Percentiles rank a stretch among this genome's conserved stretches.
These are phyloP conservation scores for Elaeis oleifera DNA, from an alignment of 202 grass and related monocot species.

Conservation along the genomic window DNA sequence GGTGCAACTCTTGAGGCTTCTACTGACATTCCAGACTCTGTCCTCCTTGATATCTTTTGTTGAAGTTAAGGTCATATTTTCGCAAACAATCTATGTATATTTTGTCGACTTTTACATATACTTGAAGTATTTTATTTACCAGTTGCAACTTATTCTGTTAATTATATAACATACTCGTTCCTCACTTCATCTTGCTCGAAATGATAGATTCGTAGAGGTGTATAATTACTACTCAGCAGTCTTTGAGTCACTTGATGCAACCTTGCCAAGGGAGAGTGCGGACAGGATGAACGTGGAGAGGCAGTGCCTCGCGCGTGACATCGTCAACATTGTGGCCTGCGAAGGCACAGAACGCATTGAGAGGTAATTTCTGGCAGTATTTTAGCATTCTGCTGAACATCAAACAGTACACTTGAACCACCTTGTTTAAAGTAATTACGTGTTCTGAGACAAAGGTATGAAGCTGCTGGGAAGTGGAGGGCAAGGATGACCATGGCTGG, in stretches of 20 bases:
- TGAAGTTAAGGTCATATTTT: too few species aligned
- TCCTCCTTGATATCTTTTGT: too few species aligned
- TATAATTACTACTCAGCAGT: conserved; percentile 87
- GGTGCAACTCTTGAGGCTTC: too few species aligned
- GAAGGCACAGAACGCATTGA: conserved; percentile 95
- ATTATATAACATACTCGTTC: too few species aligned
- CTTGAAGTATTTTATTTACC: too few species aligned
- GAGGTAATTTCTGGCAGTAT: conserved; percentile 41
- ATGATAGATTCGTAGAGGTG: conserved; percentile 72
- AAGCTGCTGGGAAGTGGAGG: conserved; percentile 92
- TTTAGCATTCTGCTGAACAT: not conserved
- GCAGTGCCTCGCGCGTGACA: conserved; percentile 92
- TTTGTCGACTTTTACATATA: too few species aligned
- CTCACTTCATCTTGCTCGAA: not conserved
- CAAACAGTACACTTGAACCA: too few species aligned
- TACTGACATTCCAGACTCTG: too few species aligned
- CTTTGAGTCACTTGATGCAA: conserved; percentile 88
- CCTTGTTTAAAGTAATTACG: too few species aligned
- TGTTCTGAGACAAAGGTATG: conserved; percentile 42
- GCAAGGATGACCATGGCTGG: conserved; percentile 95
- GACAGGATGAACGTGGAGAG: conserved; percentile 97
- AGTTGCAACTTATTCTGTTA: too few species aligned
- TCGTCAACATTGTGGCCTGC: conserved; percentile 90
- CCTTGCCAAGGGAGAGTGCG: conserved; percentile 73
- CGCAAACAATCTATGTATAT: too few species aligned